Conservation (phyloP, 2,329 filamentous ascomycete species). For the Neofusicoccum cordaticola region DNA sequence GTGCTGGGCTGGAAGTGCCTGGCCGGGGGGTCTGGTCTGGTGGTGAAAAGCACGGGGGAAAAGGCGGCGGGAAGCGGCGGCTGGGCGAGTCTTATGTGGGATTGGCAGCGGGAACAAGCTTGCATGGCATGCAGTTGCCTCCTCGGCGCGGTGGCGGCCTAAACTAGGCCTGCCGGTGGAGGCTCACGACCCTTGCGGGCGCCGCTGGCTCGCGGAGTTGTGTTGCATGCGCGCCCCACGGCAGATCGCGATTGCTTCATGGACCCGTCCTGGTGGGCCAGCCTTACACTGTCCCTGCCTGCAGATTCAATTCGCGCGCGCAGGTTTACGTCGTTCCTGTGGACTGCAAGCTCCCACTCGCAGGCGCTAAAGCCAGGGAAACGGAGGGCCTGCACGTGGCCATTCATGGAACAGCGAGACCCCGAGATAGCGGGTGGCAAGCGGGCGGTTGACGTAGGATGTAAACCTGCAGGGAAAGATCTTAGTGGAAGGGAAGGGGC, state of each 20-base stretch:
- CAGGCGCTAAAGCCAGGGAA: too few species aligned
- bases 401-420: not conserved
- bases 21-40: not conserved
- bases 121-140: not conserved
- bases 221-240: too few species aligned
- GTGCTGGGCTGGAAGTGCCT: too few species aligned
- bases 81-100: constrained; percentile 6
- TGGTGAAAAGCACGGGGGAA: not conserved
- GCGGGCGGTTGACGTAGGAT: not conserved
- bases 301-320: too few species aligned
- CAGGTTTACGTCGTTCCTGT: too few species aligned
- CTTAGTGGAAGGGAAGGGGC: not conserved
- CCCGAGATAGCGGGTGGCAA: not conserved
- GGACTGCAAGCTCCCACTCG: too few species aligned
- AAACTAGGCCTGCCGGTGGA: not conserved
- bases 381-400: too few species aligned
- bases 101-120: not conserved
- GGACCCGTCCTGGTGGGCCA: too few species aligned
- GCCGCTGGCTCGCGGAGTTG: too few species aligned
- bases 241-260: too few species aligned
- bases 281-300: too few species aligned
- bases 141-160: not conserved
- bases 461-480: not conserved
- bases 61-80: not conserved
- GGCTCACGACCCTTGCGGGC: not conserved